A percentile compares a stretch with the other conserved stretches of the same genome.
Conservation (phyloP, 176 grass and related monocot genomes). For the Avena eriantha region DNA sequence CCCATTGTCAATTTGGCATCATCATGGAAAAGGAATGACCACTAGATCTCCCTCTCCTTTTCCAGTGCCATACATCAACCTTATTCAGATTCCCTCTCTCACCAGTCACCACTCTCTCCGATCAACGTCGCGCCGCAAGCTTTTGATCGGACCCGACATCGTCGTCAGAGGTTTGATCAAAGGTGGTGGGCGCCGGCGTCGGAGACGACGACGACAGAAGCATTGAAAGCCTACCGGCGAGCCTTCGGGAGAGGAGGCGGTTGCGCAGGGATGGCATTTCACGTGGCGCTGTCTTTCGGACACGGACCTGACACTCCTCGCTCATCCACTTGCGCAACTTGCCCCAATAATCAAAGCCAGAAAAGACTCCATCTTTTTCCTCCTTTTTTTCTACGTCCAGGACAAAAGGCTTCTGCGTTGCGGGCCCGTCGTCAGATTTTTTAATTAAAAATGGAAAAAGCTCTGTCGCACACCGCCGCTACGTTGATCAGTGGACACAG, state of each 20-base stretch:
- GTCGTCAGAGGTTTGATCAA: neutral
- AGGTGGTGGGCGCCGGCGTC: constrained; percentile 24
- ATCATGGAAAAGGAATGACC: constrained; percentile 26
- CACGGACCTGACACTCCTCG: constrained; percentile 28
- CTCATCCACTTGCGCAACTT: constrained; percentile 57
- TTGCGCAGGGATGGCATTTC: constrained; percentile 28
- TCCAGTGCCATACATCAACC: constrained; percentile 2
- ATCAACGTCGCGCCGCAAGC: neutral
- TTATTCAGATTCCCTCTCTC: constrained; percentile 31
- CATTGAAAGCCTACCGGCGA: constrained; percentile 20
- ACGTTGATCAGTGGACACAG: neutral
- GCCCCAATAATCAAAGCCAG: constrained; percentile 46
- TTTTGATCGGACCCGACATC: neutral
- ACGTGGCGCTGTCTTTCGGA: constrained; percentile 52
- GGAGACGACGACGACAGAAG: constrained; percentile 2
- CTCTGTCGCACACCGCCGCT: constrained; percentile 4
- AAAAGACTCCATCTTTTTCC: constrained; percentile 26
- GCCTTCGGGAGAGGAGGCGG: neutral
- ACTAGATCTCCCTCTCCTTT: constrained; percentile 4
- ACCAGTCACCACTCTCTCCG: too few species aligned
- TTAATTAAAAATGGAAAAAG: neutral
- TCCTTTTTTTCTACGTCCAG: neutral
- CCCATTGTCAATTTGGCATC: constrained; percentile 45
- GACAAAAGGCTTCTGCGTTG: neutral
- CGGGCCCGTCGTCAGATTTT: neutral